Conservation (phyloP, 768 basidiomycete genomes). For the Leccinum imitatum region DNA sequence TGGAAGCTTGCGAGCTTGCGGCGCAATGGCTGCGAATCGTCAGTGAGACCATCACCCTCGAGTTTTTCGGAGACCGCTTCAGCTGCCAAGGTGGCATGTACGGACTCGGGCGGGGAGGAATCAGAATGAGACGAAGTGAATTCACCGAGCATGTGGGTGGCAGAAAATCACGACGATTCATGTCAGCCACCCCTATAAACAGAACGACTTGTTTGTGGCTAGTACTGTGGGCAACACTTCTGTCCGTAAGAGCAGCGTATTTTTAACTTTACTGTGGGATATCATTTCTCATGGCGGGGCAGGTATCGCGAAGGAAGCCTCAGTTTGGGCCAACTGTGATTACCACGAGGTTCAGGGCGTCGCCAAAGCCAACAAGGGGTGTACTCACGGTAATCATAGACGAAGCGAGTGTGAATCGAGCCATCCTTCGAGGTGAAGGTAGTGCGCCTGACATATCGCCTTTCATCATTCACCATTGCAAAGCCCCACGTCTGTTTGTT, state of each 20-base stretch:
- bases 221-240: not conserved
- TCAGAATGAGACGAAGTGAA: not conserved
- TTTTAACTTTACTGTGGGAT: not conserved
- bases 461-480: constrained; percentile 54
- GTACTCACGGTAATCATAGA: constrained; percentile 68
- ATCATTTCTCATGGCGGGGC: not conserved
- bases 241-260: not conserved
- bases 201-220: not conserved
- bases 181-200: constrained; percentile 6
- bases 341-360: constrained; percentile 14
- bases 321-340: constrained; percentile 19
- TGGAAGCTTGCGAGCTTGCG: constrained; percentile 11
- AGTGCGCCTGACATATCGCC: constrained; percentile 59
- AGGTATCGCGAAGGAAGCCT: constrained; percentile 3
- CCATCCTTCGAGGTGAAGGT: constrained; percentile 59
- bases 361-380: not conserved
- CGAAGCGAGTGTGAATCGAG: constrained; percentile 49
- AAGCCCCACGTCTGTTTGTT: constrained; percentile 57
- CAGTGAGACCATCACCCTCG: constrained; percentile 1
- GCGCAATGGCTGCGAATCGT: not conserved
- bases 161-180: not conserved
- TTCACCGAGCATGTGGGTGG: constrained; percentile 13
- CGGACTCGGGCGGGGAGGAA: constrained; percentile 14
- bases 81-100: constrained; percentile 8
- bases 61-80: constrained; percentile 1